A percentile compares a stretch with the other conserved stretches of the same genome.
phyloP scores from a whole-genome alignment of 257 asterid genomes.

The Osmanthus fragrans region DNA sequence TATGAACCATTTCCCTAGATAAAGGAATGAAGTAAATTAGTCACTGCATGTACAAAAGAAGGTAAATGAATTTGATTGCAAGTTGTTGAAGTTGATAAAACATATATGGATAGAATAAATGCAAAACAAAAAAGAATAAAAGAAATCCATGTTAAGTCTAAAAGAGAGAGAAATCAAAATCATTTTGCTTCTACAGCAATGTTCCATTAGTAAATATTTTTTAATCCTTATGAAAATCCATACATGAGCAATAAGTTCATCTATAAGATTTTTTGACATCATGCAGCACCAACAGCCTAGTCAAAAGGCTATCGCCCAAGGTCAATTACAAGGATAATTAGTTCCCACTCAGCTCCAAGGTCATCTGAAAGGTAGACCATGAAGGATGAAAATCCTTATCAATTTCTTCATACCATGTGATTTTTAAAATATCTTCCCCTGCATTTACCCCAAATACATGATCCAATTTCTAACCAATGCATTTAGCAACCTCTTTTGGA shows the following conservation, averaged over 20 bases:
- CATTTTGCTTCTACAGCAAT: background rate
- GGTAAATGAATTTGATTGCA: conserved; percentile 9
- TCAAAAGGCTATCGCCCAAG: background rate
- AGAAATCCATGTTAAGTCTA: background rate
- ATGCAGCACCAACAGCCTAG: background rate
- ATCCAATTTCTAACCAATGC: background rate
- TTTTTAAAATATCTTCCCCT: background rate
- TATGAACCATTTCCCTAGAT: conserved; percentile 97
- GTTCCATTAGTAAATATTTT: background rate
- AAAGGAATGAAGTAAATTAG: conserved; percentile 31
- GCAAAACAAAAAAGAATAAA: background rate
- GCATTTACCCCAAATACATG: background rate
- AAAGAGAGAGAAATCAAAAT: background rate
- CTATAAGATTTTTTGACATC: background rate
- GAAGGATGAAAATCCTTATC: background rate
- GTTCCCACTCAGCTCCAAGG: background rate
- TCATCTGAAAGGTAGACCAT: background rate
- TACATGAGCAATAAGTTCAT: background rate
- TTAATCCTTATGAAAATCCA: background rate
- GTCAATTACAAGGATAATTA: background rate
- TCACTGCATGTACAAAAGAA: conserved; percentile 7
- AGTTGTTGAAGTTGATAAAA: background rate
- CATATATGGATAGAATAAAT: background rate
- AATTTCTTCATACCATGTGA: background rate
- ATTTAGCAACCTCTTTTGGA: background rate